These are phyloP conservation scores for Crithidia thermophila DNA, from an alignment of 208 protist species.

Conservation along the genomic window DNA sequence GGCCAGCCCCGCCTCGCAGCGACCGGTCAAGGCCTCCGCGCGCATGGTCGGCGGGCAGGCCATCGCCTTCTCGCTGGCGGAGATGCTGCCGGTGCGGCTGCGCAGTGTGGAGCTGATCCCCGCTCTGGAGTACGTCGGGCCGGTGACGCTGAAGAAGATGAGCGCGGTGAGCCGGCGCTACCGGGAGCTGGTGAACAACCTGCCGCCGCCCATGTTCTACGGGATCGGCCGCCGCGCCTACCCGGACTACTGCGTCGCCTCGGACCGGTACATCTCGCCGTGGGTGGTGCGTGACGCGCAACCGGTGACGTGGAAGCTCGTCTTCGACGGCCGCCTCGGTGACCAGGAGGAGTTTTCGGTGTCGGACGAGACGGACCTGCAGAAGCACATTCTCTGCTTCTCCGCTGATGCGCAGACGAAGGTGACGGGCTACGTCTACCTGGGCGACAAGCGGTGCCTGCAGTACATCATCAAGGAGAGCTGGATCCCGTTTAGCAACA, in stretches of 20 bases:
- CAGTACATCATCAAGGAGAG: slow-evolving; percentile 69
- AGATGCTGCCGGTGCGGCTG: slow-evolving; percentile 56
- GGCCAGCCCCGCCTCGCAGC: slow-evolving; percentile 14
- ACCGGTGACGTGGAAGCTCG: slow-evolving; percentile 53
- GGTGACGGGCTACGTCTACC: slow-evolving; percentile 61
- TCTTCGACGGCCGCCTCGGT: slow-evolving; percentile 52
- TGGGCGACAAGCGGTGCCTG: slow-evolving; percentile 55
- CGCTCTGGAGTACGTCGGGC: slow-evolving; percentile 73
- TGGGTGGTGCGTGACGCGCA: slow-evolving; percentile 65
- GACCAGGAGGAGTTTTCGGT: slow-evolving; percentile 71
- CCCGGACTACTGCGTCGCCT: slow-evolving; percentile 69
- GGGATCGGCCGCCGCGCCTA: slow-evolving; percentile 43
- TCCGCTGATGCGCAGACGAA: slow-evolving; percentile 47
- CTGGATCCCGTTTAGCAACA: slow-evolving; percentile 73
- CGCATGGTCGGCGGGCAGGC: slow-evolving; percentile 24
- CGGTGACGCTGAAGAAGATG: slow-evolving; percentile 62
- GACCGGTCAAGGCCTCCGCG: slow-evolving; percentile 35
- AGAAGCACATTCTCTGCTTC: slow-evolving; percentile 52
- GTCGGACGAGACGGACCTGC: slow-evolving; percentile 28
- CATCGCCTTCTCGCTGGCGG: slow-evolving; percentile 51
- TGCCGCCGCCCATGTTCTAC: slow-evolving; percentile 72
- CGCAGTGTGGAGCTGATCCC: slow-evolving; percentile 67
- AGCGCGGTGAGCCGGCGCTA: slow-evolving; percentile 65
- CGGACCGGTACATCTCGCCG: slow-evolving; percentile 61
- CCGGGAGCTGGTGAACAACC: slow-evolving; percentile 65